Percentiles rank a stretch among this genome's conserved stretches.
Conservation (phyloP, 306 rosid species). For the Luffa acutangula region DNA sequence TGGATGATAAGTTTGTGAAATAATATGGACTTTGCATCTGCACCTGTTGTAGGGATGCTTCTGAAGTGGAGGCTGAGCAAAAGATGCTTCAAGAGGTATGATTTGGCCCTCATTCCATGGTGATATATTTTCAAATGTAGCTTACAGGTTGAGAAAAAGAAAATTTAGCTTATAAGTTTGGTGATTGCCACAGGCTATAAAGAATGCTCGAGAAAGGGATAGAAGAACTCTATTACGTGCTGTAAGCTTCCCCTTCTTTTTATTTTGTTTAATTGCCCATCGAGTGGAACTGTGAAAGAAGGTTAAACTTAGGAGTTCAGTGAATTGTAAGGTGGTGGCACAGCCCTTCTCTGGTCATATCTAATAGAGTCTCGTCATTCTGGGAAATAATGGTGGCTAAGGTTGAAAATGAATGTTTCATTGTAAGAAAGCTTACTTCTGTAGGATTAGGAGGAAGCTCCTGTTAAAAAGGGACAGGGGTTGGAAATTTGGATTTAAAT, state of each 20-base stretch:
- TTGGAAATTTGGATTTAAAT: not conserved
- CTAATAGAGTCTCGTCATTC: not conserved
- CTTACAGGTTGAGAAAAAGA: not conserved
- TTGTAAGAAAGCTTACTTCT: not conserved
- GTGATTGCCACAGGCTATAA: constrained; percentile 47
- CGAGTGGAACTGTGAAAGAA: not conserved
- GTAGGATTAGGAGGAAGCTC: not conserved
- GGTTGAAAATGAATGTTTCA: not conserved
- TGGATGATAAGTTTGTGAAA: not conserved
- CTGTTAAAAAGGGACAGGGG: not conserved
- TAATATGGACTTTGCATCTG: not conserved
- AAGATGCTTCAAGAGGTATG: constrained; percentile 76
- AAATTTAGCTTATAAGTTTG: constrained; percentile 11
- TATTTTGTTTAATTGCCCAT: not conserved
- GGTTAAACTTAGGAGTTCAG: not conserved
- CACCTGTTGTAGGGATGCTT: constrained; percentile 35
- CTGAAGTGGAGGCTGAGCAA: constrained; percentile 86
- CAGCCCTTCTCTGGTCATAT: not conserved
- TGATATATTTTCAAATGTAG: not conserved
- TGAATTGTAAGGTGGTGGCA: not conserved
- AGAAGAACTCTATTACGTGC: constrained; percentile 64
- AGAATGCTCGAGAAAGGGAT: constrained; percentile 77
- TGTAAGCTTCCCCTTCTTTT: constrained; percentile 35
- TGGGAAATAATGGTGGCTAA: not conserved
- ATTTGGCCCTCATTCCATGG: not conserved